Conservation (phyloP, 2,329 filamentous ascomycete genomes). For the Magnaporthiopsis incrustans region DNA sequence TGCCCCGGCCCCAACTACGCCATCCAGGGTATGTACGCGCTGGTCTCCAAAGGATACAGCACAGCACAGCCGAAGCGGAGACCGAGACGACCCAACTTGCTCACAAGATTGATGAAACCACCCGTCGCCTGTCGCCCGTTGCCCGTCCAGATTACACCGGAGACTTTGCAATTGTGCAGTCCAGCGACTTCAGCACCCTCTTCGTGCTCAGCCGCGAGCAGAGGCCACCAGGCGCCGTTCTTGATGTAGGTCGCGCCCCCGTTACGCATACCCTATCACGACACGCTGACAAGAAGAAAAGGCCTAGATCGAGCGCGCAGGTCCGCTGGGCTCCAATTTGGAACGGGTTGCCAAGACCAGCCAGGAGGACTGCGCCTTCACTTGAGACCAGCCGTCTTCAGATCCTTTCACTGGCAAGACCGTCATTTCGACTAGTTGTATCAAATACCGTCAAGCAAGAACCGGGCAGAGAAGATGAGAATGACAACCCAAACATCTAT, state of each 20-base stretch:
- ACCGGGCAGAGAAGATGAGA: background rate
- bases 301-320: slow-evolving; percentile 5
- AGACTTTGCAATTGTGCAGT: slow-evolving; percentile 24
- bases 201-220: slow-evolving; percentile 25
- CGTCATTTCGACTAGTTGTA: too few species aligned
- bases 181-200: slow-evolving; percentile 24
- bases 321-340: background rate
- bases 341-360: background rate
- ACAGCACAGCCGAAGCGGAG: too few species aligned
- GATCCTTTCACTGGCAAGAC: background rate
- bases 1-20: slow-evolving; percentile 26
- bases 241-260: slow-evolving; percentile 16
- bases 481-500: background rate
- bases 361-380: slow-evolving; percentile 4
- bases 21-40: slow-evolving; percentile 18
- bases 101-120: background rate
- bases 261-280: background rate
- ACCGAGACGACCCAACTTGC: background rate
- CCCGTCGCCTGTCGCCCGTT: too few species aligned
- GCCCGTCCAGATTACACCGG: slow-evolving; percentile 19
- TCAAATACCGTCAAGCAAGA: background rate
- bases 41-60: too few species aligned
- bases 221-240: slow-evolving; percentile 17
- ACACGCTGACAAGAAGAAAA: background rate
- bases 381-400: background rate